Evolutionary conservation across 1,284 basidiomycete genomes (phyloP).

Genomic region (Inonotus hispidus): DNA sequence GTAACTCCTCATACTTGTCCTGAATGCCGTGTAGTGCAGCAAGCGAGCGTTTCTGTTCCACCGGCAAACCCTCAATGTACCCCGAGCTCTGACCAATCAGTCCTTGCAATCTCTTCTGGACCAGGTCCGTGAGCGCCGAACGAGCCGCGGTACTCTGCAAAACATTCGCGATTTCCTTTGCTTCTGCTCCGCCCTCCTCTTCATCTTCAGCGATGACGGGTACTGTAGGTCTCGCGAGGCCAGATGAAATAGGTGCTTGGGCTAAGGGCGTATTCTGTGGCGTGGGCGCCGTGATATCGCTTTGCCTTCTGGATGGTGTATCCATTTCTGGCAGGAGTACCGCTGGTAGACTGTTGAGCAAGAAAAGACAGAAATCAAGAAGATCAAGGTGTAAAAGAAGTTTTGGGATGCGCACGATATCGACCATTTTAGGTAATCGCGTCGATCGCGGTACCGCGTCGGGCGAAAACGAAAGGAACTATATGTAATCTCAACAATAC

Average conservation of each 20-base stretch:
- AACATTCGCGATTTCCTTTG: constrained; percentile 19
- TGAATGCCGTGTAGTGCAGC: constrained; percentile 95
- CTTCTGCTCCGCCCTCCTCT: constrained; percentile 48
- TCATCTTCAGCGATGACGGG: constrained; percentile 66
- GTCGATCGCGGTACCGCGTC: no score
- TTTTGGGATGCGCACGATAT: no score
- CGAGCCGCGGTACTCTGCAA: constrained; percentile 29
- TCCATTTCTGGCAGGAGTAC: neutral
- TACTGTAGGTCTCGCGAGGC: constrained; percentile 63
- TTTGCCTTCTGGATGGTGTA: neutral
- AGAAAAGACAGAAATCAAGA: neutral
- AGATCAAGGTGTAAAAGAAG: neutral
- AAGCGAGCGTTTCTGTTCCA: constrained; percentile 78
- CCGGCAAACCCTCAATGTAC: constrained; percentile 83
- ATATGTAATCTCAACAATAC: no score
- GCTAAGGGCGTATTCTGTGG: constrained; percentile 79
- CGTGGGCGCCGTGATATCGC: constrained; percentile 55
- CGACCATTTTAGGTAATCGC: no score
- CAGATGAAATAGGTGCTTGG: constrained; percentile 60
- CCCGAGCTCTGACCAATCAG: constrained; percentile 80
- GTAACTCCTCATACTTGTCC: constrained; percentile 87
- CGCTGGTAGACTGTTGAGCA: neutral
- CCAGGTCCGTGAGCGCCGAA: constrained; percentile 54
- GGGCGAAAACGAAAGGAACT: no score
- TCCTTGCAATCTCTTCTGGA: constrained; percentile 58